phyloP scores from a whole-genome alignment of 306 rosid species.

The Arachis stenosperma region DNA sequence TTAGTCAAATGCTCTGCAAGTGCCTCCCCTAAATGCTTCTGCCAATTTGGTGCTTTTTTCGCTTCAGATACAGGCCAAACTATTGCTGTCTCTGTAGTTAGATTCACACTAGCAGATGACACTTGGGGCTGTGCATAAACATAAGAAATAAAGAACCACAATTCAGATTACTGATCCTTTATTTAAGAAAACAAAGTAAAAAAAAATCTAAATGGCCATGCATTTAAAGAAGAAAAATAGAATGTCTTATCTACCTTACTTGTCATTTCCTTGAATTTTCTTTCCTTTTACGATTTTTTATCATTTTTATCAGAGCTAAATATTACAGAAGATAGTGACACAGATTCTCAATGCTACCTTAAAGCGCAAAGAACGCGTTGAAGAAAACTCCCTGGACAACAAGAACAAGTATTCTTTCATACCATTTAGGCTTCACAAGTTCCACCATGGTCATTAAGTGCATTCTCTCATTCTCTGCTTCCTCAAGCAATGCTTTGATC shows the following conservation, averaged over 20 bases:
- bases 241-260: neutral
- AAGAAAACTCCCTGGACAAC: slow-evolving; percentile 84
- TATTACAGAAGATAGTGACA: slow-evolving; percentile 10
- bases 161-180: slow-evolving; percentile 29
- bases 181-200: neutral
- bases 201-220: neutral
- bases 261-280: neutral
- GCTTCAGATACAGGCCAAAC: slow-evolving; percentile 95
- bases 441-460: slow-evolving; percentile 87
- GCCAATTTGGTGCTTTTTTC: slow-evolving; percentile 74
- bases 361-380: slow-evolving; percentile 60
- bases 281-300: neutral
- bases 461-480: slow-evolving; percentile 91
- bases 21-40: slow-evolving; percentile 79
- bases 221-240: slow-evolving; percentile 26
- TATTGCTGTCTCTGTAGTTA: slow-evolving; percentile 91
- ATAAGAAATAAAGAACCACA: slow-evolving; percentile 30
- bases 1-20: slow-evolving; percentile 87
- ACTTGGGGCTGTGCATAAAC: slow-evolving; percentile 75
- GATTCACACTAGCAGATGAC: slow-evolving; percentile 86
- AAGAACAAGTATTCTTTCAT: slow-evolving; percentile 71
- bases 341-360: slow-evolving; percentile 9
- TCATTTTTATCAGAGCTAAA: neutral
- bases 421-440: slow-evolving; percentile 75
- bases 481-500: slow-evolving; percentile 84